Conservation (phyloP, 2,329 filamentous ascomycete genomes). For the Hymenoscyphus repandus region DNA sequence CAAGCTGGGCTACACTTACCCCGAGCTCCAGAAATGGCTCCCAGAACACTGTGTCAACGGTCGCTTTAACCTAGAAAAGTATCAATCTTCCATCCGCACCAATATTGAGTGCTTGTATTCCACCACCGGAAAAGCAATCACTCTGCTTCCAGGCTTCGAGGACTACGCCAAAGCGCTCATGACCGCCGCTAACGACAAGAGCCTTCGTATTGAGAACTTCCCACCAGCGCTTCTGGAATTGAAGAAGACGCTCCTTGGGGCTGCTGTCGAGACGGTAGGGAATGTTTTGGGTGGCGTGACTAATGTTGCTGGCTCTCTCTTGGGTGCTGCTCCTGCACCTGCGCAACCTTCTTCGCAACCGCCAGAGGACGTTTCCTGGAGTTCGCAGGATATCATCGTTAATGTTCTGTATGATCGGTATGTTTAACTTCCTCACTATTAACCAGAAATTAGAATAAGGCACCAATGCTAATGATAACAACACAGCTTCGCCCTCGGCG, state of each 20-base stretch:
- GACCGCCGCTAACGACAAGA: slow-evolving; percentile 1
- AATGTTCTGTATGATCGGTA: slow-evolving; percentile 15
- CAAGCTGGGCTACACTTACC: slow-evolving; percentile 16
- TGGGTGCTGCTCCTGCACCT: neutral
- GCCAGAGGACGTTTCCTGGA: slow-evolving; percentile 8
- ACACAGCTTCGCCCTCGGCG: slow-evolving; percentile 10
- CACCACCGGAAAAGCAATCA: slow-evolving; percentile 10
- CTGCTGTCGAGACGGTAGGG: neutral
- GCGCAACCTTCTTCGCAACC: neutral
- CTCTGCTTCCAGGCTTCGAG: slow-evolving; percentile 6
- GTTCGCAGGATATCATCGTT: slow-evolving; percentile 10
- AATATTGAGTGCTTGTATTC: slow-evolving; percentile 12
- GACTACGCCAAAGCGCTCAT: slow-evolving; percentile 6
- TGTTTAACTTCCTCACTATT: neutral
- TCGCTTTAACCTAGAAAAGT: slow-evolving; percentile 7
- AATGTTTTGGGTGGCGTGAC: neutral
- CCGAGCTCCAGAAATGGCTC: slow-evolving; percentile 34
- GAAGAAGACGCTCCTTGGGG: neutral
- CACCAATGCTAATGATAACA: neutral
- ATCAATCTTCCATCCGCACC: slow-evolving; percentile 9
- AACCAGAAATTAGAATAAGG: too few relatives aligned
- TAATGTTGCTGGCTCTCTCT: neutral
- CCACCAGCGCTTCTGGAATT: slow-evolving; percentile 10
- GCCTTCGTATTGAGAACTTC: slow-evolving; percentile 10
- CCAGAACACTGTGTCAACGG: slow-evolving; percentile 10